Base-by-base conservation (phyloP, 1,139 yeast species). In the Spathaspora sp. region DNA sequence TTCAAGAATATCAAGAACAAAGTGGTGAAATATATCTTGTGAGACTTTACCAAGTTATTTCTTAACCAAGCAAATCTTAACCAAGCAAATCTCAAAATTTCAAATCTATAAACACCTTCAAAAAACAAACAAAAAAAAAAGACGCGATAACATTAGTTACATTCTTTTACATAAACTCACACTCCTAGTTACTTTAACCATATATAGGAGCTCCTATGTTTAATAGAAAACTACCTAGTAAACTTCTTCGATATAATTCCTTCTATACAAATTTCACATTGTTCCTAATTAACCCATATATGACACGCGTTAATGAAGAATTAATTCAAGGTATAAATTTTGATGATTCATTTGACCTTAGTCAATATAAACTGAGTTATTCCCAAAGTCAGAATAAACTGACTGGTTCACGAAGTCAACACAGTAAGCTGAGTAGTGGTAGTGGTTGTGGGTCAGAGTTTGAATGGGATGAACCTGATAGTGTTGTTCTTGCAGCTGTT, bases 321-420 rank as follows among this genome's bases (percentile, higher is more conserved):
- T 38, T 39, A 20, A 11, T 42, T 11, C 43, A 42, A 7, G 47
- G 45, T 3, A 42, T 47, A 13, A 47, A 47, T 37, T 34, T 45
- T 26, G 43, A 45, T 38, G 48, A 44, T 39, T 44, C 49, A n/a
- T 46, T 46, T 39, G 44, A 39, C 15, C 18, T 4, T 4, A 31
- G 29, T 26, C n/a, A 26, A 11, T 26, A 8, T 26, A 20, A 20
- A 20, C 23, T 20, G 23, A 20, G 23, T 26, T 26, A 11, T 11
- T 13, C 9, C 5, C 36, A 31, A 13, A 31, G 16, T 8, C 36
- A 29, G 34, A n/a, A 8, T 26, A 20, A 20, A 20, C 23, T 20
- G 23, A 20, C 6, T 26, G 5, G 10, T 11, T 13, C 9, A 7
- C 36, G 15, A 13, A 31, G 16, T 8, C 36, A 29, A 16, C 34